Conservation (phyloP, 306 rosid genomes). For the Dryas drummondii region DNA sequence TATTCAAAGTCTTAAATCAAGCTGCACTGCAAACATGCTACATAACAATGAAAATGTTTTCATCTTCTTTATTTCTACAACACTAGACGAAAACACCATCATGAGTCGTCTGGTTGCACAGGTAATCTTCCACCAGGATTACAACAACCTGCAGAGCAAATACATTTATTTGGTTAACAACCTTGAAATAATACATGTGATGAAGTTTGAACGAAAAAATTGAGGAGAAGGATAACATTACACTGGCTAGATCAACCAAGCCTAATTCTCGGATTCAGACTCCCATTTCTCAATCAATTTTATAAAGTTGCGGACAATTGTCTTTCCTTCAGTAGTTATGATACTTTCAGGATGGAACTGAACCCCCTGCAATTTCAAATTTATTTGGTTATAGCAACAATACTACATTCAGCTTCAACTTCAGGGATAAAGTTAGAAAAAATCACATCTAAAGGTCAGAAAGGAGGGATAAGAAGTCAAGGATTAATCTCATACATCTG, state of each 20-base stretch:
- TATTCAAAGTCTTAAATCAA: too few relatives aligned
- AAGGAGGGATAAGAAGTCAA: not conserved
- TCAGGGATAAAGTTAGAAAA: not conserved
- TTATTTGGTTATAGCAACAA: not conserved
- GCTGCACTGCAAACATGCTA: too few relatives aligned
- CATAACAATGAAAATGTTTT: too few relatives aligned
- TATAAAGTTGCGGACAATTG: conserved; percentile 64
- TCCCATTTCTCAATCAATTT: conserved; percentile 63
- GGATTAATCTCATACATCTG: not conserved
- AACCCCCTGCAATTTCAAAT: conserved; percentile 67
- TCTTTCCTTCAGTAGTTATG: conserved; percentile 71
- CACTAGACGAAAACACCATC: too few relatives aligned
- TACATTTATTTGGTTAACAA: not conserved
- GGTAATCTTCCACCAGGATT: too few relatives aligned
- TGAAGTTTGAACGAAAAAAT: not conserved
- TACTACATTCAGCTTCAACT: not conserved
- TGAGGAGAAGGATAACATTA: not conserved
- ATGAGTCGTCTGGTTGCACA: too few relatives aligned
- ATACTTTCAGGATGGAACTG: conserved; percentile 99
- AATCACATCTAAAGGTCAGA: not conserved
- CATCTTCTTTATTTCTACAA: too few relatives aligned
- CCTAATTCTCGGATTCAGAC: conserved; percentile 31
- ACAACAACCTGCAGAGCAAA: too few relatives aligned
- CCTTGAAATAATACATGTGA: not conserved
- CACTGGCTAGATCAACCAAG: not conserved